Evolutionary conservation across 345 rosid species (phyloP), one percentile per base, ranked within the genome.

Genomic region (Populus nigra): DNA sequence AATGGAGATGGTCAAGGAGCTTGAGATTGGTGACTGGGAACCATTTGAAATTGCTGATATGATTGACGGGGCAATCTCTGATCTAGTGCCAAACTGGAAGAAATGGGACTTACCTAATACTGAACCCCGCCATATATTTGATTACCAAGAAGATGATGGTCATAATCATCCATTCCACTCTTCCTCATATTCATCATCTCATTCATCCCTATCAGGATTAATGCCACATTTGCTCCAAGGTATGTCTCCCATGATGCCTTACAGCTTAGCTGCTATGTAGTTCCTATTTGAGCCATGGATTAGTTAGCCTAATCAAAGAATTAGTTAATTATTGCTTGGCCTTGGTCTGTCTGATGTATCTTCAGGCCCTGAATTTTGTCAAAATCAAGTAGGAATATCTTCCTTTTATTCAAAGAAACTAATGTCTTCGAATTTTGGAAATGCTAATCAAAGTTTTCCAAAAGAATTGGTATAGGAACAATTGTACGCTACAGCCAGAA

Each of bases 1-100:
- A 65, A 80, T 25, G 77, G 94, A 92, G 84, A 92, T 92, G 97
- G 97, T 92, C 53, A 89, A 84, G 84, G 97, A 92, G 81, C 88
- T 92, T 33, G 91, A 90, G 62, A 85, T 92, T 69, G 72, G 81
- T 31, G 93, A 89, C 62, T 89, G 97, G 94, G 92, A 90, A 71
- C 92, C 94, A 33, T 45, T 68, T 65, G 88, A 92, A 76, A 90
- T 90, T 85, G 93, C 93, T 66, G 85, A 81, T 83, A 90, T 89
- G 94, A 90, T 92, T 62, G 84, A 89, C 69, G 88, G 84, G 68
- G 94, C 86, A 80, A 89, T 90, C 77, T 86, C 90, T 39, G 85
- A 89, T 61, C 75, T 92, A 63, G 83, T 86, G 18, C 89, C 92
- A 59, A 55, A 77, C 27, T 84, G 92, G 90, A 88, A 81, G 76